Evolutionary conservation across 202 grass and related monocot species (phyloP), one percentile per base, ranked within the genome.

Genomic region (Panicum hallii): DNA sequence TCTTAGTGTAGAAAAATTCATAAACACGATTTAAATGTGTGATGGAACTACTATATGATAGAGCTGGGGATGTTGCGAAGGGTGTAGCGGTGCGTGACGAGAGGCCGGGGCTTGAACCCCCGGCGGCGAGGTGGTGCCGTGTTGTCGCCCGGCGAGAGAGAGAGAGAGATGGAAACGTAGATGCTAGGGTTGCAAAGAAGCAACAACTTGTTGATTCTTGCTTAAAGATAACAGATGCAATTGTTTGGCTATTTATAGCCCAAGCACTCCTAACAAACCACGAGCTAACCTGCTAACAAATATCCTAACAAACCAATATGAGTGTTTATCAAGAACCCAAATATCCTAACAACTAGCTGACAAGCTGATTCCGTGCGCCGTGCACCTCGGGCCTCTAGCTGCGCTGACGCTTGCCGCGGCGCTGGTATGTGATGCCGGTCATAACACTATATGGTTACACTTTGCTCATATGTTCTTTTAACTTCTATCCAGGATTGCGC

Each of bases 401-500:
- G 32, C 32, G 32, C 32, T 32, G 32, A 32, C 44, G 44, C 44
- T 62, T 62, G 23, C 58, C 32, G 2, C 32, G 23, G 0, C 22
- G 58, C 10, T 62, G 9, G 58, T 62, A 62, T 9, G 26, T 10
- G 7, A 3, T 9, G 2, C 58, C 58, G 2, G 28, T 26, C 58
- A 62, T 62, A 62, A 62, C 58, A 62, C 26, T 26, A 26, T 26
- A 58, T 65, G 72, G 6, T 32, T 63, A 20, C 14, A 3, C 63
- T 85, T 75, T 61, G 50, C 34, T 90, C 68, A 75, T 61, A 86
- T 73, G 65, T 69, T 69, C 5, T 72, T n/a, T 58, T 60, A 84
- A 71, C 66, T 41, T 91, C 68, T 55, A 63, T 87, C 16, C 86
- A 99, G 96, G 83, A 83, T 79, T 72, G 85, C 89, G 1, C 83